Base-by-base conservation (phyloP, 139 green algal species). In the Micractinium conductrix region DNA sequence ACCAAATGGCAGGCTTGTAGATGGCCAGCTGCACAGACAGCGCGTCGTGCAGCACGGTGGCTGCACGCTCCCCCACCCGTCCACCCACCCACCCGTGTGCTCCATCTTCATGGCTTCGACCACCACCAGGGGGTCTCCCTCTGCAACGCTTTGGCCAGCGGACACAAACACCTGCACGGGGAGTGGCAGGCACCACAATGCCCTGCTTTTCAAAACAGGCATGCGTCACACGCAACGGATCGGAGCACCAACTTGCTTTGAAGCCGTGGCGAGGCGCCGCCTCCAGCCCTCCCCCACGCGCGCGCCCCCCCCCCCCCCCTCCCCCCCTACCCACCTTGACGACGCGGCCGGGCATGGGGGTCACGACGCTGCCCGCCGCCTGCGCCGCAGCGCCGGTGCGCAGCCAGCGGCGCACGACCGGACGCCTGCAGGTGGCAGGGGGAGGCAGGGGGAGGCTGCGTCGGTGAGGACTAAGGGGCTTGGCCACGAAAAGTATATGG, bases 51-150 rank as follows among this genome's bases (percentile, higher is more conserved):
- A n/a, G n/a, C n/a, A n/a, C n/a, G n/a, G n/a, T n/a, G n/a, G n/a
- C n/a, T n/a, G n/a, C n/a, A n/a, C n/a, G n/a, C 53, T 22, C 10
- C 19, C 53, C 53, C 53, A 16, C 53, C n/a, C 38, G 91, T 73
- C 14, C 60, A 69, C 6, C 22, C 38, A 33, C 68, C 4, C 21
- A 78, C 70, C 70, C 26, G 84, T 78, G 73, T 92, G 87, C 87
- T 93, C 86, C 94, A 97, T 97, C 86, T 97, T 97, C 94, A 97
- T 97, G 0, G 94, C 94, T 83, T 97, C 93, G 78, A 97, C 65
- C 28, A 92, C 91, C 68, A 93, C 81, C 86, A 96, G 85, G 4
- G 86, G 40, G 10, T 87, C 42, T 21, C 91, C 91, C 60, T 85
- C 71, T 28, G 79, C 53, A 50, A 94, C 87, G 33, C 42, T 50